Conservation (phyloP, 148 eudicot genomes). For the Rhododendron molle region DNA sequence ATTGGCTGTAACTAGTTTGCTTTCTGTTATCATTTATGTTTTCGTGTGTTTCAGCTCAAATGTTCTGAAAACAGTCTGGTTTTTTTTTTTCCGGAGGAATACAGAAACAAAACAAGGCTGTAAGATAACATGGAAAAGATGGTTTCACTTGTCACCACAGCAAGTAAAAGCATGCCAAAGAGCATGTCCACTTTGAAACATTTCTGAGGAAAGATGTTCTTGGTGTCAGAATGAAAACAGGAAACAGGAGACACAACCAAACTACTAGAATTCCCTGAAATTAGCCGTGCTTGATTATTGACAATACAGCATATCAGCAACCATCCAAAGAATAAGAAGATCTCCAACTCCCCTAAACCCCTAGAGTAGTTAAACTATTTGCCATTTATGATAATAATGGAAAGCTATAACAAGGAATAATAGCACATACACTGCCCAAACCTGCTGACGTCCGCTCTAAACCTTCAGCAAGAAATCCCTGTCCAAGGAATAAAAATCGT, state of each 20-base stretch:
- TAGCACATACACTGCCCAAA: conserved; percentile 88
- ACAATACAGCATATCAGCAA: background rate
- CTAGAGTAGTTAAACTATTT: background rate
- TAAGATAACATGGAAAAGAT: background rate
- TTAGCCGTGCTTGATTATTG: background rate
- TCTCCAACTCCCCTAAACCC: background rate
- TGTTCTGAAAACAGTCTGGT: background rate
- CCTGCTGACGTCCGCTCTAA: conserved; percentile 91
- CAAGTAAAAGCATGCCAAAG: background rate
- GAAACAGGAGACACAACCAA: background rate
- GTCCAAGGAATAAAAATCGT: conserved; percentile 19
- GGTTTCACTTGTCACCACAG: background rate
- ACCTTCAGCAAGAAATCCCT: conserved; percentile 98
- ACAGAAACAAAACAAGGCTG: background rate
- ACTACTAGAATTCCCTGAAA: background rate
- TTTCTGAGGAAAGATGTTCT: background rate
- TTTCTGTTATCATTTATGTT: background rate
- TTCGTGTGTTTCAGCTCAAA: background rate
- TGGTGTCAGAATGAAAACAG: background rate
- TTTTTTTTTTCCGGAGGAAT: background rate
- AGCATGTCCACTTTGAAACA: background rate
- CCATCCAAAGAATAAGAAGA: background rate
- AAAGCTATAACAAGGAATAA: conserved; percentile 8
- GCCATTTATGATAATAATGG: background rate
- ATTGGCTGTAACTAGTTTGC: background rate